Evolutionary conservation across 2,329 filamentous ascomycete species (phyloP).

Genomic region (Lasiodiplodia sp.): DNA sequence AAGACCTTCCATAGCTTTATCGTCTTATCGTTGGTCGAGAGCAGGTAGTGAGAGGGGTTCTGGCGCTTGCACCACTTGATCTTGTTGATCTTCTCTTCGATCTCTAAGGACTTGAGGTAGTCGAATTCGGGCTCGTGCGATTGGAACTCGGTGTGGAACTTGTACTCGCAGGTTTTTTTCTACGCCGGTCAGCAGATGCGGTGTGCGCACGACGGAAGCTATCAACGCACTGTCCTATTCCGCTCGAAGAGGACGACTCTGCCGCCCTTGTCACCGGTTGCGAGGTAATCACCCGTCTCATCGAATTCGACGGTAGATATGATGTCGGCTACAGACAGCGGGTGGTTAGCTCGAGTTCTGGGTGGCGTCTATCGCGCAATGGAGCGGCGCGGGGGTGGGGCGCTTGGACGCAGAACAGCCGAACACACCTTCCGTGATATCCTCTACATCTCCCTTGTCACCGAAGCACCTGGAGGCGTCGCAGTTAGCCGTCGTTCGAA

Average conservation of each 20-base stretch:
- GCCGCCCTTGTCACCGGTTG: constrained; percentile 89
- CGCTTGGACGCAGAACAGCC: constrained; percentile 28
- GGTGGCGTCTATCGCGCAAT: not conserved
- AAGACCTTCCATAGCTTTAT: constrained; percentile 99
- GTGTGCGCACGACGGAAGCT: constrained; percentile 17
- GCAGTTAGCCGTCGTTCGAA: constrained; percentile 17
- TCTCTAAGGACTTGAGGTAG: constrained; percentile 98
- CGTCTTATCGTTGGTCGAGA: constrained; percentile 99
- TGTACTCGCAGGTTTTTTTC: constrained; percentile 99
- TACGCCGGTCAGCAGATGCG: constrained; percentile 48
- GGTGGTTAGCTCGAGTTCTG: constrained; percentile 43
- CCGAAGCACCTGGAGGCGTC: constrained; percentile 81
- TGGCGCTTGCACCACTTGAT: constrained; percentile 99
- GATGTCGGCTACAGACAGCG: constrained; percentile 76
- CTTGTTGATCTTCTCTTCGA: constrained; percentile 99
- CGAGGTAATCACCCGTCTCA: constrained; percentile 87
- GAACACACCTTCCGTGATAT: constrained; percentile 83
- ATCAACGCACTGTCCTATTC: constrained; percentile 84
- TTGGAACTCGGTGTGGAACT: constrained; percentile 99
- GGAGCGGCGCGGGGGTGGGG: constrained; percentile 26
- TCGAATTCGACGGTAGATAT: constrained; percentile 92
- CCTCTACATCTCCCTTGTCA: constrained; percentile 98
- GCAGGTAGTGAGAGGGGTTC: constrained; percentile 96
- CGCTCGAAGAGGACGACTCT: constrained; percentile 87
- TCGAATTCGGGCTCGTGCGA: constrained; percentile 99